phyloP scores from a whole-genome alignment of 2,329 filamentous ascomycete species.

The Apiospora saccharicola region DNA sequence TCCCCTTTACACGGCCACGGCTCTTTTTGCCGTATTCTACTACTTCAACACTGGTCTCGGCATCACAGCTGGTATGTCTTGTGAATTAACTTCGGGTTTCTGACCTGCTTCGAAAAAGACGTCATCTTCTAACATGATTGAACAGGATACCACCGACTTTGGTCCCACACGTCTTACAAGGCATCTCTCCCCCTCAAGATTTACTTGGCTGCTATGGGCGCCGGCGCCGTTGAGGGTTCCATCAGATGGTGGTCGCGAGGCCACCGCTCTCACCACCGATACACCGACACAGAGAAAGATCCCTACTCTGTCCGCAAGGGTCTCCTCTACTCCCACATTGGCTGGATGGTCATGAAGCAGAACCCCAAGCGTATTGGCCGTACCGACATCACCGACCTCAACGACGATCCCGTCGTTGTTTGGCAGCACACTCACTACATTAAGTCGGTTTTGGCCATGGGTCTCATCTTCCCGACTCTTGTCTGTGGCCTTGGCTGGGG shows the following conservation, averaged over 20 bases:
- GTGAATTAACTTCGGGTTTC: background rate
- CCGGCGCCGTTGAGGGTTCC: slow-evolving; percentile 56
- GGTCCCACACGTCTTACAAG: slow-evolving; percentile 55
- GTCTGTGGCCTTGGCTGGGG: slow-evolving; percentile 56
- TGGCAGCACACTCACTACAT: slow-evolving; percentile 58
- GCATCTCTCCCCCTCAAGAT: slow-evolving; percentile 52
- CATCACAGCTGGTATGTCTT: slow-evolving; percentile 43
- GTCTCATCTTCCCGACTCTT: slow-evolving; percentile 54
- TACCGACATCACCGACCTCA: slow-evolving; percentile 58
- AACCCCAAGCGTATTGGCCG: slow-evolving; percentile 60
- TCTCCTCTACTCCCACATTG: slow-evolving; percentile 57
- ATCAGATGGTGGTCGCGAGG: slow-evolving; percentile 58
- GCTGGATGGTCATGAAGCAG: slow-evolving; percentile 63
- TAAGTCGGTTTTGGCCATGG: slow-evolving; percentile 55
- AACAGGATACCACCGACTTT: slow-evolving; percentile 47
- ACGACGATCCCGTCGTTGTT: slow-evolving; percentile 57
- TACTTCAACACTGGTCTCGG: slow-evolving; percentile 46
- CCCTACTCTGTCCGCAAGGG: slow-evolving; percentile 61
- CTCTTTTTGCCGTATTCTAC: slow-evolving; percentile 53
- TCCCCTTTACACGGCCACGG: slow-evolving; percentile 52
- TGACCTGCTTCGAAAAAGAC: background rate
- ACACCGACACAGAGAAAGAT: slow-evolving; percentile 60
- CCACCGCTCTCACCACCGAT: slow-evolving; percentile 59
- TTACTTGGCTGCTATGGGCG: slow-evolving; percentile 56
- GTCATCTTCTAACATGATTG: slow-evolving; percentile 14